These are phyloP conservation scores for Halophytophthora polymorphica DNA, from an alignment of 352 stramenopile genomes.

Conservation along the genomic window DNA sequence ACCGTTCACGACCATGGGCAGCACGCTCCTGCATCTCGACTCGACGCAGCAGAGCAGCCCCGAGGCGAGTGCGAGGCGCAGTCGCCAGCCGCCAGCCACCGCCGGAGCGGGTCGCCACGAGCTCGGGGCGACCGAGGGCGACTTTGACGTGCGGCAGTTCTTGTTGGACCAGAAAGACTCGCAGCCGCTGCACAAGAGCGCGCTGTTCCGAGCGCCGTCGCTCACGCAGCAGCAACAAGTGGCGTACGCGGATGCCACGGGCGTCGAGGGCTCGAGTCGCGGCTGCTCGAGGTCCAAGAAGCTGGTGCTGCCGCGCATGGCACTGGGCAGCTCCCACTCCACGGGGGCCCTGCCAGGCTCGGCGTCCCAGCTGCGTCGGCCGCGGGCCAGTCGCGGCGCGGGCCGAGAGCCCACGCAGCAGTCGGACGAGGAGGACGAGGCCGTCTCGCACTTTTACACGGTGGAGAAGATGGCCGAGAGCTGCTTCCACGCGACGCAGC, in stretches of 20 bases:
- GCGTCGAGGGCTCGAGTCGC: neutral
- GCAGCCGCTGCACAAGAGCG: constrained; percentile 51
- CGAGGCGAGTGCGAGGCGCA: constrained; percentile 7
- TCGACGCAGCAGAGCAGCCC: constrained; percentile 6
- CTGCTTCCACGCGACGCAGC: constrained; percentile 68
- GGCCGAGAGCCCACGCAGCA: constrained; percentile 16
- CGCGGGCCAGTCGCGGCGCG: neutral
- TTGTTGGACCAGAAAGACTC: constrained; percentile 55
- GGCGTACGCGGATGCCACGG: constrained; percentile 12
- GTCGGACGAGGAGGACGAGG: constrained; percentile 30
- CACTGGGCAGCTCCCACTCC: constrained; percentile 17
- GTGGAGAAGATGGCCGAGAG: constrained; percentile 68
- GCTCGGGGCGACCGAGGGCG: constrained; percentile 6
- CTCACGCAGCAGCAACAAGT: constrained; percentile 23
- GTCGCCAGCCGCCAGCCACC: constrained; percentile 4
- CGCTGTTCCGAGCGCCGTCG: constrained; percentile 47
- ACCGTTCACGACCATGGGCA: constrained; percentile 39
- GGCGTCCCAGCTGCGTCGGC: neutral
- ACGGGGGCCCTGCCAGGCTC: constrained; percentile 10
- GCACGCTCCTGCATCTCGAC: constrained; percentile 14
- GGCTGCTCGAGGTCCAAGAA: constrained; percentile 19
- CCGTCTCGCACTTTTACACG: constrained; percentile 75
- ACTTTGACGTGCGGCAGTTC: constrained; percentile 69
- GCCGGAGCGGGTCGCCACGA: neutral
- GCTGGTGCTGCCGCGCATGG: constrained; percentile 41